These are phyloP conservation scores for Astrothelium subdiscretum DNA, from an alignment of 495 filamentous ascomycete genomes.

Conservation along the genomic window DNA sequence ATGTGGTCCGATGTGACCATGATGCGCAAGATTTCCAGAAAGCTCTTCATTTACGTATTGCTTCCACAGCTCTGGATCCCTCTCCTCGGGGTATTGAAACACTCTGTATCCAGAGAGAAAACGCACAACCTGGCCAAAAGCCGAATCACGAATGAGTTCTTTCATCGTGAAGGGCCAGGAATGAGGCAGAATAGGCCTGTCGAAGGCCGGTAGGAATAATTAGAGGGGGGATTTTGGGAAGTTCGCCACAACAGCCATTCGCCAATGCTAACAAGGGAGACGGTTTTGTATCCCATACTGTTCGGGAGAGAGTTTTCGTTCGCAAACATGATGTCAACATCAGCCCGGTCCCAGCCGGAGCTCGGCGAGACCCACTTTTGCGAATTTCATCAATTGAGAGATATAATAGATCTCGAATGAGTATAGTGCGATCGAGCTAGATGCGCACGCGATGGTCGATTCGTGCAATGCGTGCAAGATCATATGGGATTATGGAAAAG, in stretches of 20 bases:
- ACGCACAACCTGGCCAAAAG: conserved; percentile 26
- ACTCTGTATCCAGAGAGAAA: conserved; percentile 17
- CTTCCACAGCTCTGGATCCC: conserved; percentile 22
- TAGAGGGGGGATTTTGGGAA: no score
- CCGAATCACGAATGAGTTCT: conserved; percentile 28
- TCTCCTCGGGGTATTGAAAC: conserved; percentile 26
- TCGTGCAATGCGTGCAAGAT: neutral
- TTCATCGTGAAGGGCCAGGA: neutral
- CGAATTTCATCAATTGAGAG: neutral
- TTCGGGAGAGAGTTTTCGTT: neutral
- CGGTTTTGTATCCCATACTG: neutral
- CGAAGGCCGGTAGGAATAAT: neutral
- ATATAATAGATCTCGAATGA: neutral
- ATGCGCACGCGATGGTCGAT: neutral
- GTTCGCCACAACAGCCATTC: no score
- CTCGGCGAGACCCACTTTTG: neutral
- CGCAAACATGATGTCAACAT: neutral
- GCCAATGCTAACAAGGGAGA: neutral
- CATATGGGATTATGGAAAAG: neutral
- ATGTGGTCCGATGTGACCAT: conserved; percentile 18
- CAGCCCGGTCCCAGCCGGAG: neutral
- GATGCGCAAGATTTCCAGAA: conserved; percentile 22
- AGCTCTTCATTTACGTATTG: conserved; percentile 26
- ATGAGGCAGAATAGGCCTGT: neutral
- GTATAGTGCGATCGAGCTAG: neutral